Base-by-base conservation (phyloP, 371 early-diverging fungal species). In the Mortierella sp. region DNA sequence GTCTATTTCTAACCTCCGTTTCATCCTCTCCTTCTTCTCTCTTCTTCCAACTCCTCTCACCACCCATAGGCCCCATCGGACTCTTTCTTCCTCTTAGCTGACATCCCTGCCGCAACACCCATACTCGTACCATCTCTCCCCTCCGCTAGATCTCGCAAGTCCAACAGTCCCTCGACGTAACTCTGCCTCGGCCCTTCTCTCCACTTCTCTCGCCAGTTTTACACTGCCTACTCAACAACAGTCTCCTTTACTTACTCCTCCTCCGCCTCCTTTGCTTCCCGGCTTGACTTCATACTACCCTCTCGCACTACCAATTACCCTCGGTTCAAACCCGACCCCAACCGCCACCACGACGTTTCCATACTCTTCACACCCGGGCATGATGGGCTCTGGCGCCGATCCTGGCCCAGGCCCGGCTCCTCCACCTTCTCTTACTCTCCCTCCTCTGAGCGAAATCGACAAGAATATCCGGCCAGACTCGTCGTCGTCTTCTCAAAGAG, bases 381-480 rank as follows among this genome's bases (percentile, higher is more conserved):
- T 80, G 81, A 73, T 72, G 24, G 85, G 81, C 50, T 67, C 78
- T 59, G 73, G 78, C 44, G 34, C 73, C 34, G 85, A 67, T 9
- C 82, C 75, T 37, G 82, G 75, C 9, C 81, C 73, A 24, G 85
- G 81, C 28, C 85, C 82, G 6, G 78, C 74, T 21, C 82, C 85
- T 21, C 85, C 85, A 21, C 85, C 85, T 1, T 84, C 85, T 16
- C 75, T 84, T 4, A 80, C 85, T 19, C 73, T 84, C n/a, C 85
- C 85, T 5, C 78, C 85, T 8, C 51, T 84, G 54, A 64, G 81
- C 16, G 85, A 84, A 69, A 69, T 84, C 26, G 85, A 84, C 64
- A 84, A 84, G 55, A 21, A 31, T 6, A 69, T 77, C 46, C 73
- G 80, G 21, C 78, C 81, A 10, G 85, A 84, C 4, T 46, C 79